Evolutionary conservation across 2,329 filamentous ascomycete species (phyloP), one percentile per base, ranked within the genome.

Genomic region (Penicillium frequentans): DNA sequence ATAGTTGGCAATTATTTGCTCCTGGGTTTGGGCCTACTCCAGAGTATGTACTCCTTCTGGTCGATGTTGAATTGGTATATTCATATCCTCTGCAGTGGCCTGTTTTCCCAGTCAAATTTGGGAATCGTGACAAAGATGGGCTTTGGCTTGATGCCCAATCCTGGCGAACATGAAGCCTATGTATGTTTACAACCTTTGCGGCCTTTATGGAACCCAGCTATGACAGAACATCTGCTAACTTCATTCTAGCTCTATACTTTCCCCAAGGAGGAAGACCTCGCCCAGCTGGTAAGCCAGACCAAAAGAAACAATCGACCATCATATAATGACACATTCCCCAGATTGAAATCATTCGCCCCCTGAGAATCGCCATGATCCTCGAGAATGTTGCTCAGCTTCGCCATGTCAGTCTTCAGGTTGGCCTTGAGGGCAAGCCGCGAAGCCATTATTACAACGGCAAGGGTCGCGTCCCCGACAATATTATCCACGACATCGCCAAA

Each of bases 101-200:
- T 59, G 3, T 59, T 59, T 45, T 59, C 57, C 2, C 57, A 59
- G 8, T 56, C 53, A 2, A 59, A 59, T 37, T 26, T 56, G 42
- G 57, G 57, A 5, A 48, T 59, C 2, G 57, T 59, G 26, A 59
- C 57, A 16, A 59, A 59, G 35, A 56, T 59, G 54, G 57, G 57
- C 31, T 54, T 59, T 35, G 53, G 53, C 8, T 24, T 59, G 26
- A 59, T 59, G 57, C 57, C 57, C n/a, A 56, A 56, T 39, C 57
- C 57, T 7, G 57, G 54, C 3, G 57, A 51, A n/a, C 43, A 56
- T 44, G 53, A 59, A 47, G 52, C 53, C 19, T 59, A 56, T 51
- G 54, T 59, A 37, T 5, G 33, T 37, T 35, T 37, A 6, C 33
- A n/a, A 16, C 7, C 3, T 35, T 23, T 23, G 21, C 21, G 21